Percentiles rank a stretch among this genome's conserved stretches.
phyloP scores from a whole-genome alignment of 768 basidiomycete genomes.

The Lentinula guzmanii region DNA sequence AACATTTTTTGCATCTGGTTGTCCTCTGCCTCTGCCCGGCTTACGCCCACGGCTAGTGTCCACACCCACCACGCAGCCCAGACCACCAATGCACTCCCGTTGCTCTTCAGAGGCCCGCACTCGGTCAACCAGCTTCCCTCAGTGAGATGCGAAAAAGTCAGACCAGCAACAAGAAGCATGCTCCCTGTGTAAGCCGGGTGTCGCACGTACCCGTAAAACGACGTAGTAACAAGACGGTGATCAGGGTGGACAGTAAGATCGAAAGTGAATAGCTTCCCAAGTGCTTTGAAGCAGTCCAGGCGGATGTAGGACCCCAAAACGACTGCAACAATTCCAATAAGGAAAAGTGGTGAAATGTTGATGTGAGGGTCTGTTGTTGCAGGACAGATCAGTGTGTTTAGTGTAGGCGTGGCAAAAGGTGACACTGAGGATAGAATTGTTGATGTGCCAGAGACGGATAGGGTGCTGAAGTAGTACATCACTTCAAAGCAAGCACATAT shows the following conservation, averaged over 20 bases:
- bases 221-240: slow-evolving; percentile 43
- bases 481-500: slow-evolving; percentile 45
- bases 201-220: slow-evolving; percentile 45
- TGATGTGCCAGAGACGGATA: slow-evolving; percentile 14
- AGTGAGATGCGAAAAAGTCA: slow-evolving; percentile 40
- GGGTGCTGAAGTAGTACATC: slow-evolving; percentile 29
- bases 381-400: slow-evolving; percentile 23
- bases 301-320: slow-evolving; percentile 42
- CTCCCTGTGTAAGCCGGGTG: slow-evolving; percentile 54
- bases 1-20: slow-evolving; percentile 37
- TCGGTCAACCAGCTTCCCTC: slow-evolving; percentile 38
- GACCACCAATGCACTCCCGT: slow-evolving; percentile 17
- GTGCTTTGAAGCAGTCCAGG: slow-evolving; percentile 45
- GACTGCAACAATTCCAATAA: slow-evolving; percentile 37
- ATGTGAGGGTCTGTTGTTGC: slow-evolving; percentile 18
- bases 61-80: slow-evolving; percentile 36
- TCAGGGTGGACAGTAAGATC: slow-evolving; percentile 49
- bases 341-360: slow-evolving; percentile 34
- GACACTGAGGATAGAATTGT: slow-evolving; percentile 22
- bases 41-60: slow-evolving; percentile 34
- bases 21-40: slow-evolving; percentile 43
- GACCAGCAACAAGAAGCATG: slow-evolving; percentile 40
- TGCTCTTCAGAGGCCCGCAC: slow-evolving; percentile 21
- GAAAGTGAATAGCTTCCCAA: slow-evolving; percentile 53
- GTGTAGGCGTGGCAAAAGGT: slow-evolving; percentile 17